Evolutionary conservation across 148 eudicot genomes (phyloP).

Genomic region (Chenopodium suecicum): DNA sequence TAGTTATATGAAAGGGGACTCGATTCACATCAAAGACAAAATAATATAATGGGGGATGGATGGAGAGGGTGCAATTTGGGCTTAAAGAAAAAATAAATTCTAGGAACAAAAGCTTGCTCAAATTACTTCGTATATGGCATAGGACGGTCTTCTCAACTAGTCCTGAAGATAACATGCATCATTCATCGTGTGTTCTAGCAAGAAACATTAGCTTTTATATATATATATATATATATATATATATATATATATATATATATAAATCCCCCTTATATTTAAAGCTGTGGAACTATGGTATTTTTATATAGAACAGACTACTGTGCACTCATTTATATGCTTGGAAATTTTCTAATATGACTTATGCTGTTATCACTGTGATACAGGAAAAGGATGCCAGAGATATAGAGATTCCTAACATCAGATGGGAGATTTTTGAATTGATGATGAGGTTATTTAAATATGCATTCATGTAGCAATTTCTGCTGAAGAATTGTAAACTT

Average conservation of each 20-base stretch:
- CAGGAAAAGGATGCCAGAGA: slow-evolving; percentile 84
- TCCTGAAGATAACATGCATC: background rate
- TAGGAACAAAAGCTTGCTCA: background rate
- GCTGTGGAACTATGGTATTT: slow-evolving; percentile 1
- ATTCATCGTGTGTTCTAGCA: background rate
- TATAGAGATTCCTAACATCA: slow-evolving; percentile 83
- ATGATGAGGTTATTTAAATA: slow-evolving; percentile 72
- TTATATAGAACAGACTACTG: background rate
- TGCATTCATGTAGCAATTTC: background rate
- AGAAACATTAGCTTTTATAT: background rate
- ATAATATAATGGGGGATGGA: background rate
- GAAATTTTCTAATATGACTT: background rate
- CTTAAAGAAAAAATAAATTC: background rate
- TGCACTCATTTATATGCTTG: background rate
- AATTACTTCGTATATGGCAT: background rate
- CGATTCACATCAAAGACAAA: background rate
- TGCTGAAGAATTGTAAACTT: background rate
- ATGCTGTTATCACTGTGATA: slow-evolving; percentile 9
- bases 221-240: too few species aligned
- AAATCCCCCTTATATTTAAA: background rate
- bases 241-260: too few species aligned
- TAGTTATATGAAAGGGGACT: too few species aligned
- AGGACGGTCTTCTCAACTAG: background rate
- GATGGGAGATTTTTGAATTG: slow-evolving; percentile 87
- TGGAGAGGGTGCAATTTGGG: background rate